Conservation (phyloP, 495 filamentous ascomycete genomes). For the Neurospora pannonica region DNA sequence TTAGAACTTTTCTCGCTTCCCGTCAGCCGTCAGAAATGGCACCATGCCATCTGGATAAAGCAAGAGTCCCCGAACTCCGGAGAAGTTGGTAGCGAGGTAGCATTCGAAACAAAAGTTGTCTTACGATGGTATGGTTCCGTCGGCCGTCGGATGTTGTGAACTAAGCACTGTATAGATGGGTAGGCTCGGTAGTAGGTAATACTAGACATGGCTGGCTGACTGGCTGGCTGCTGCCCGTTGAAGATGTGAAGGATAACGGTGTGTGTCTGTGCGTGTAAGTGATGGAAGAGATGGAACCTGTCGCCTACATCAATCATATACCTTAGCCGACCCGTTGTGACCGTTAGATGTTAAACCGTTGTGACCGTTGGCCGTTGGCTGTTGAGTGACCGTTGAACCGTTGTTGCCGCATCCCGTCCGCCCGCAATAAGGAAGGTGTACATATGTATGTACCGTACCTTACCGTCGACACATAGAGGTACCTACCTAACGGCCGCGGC, state of each 20-base stretch:
- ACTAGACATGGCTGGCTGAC: not conserved
- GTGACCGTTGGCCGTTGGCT: not conserved
- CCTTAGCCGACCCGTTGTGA: not conserved
- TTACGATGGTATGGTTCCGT: not conserved
- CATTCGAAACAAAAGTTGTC: not conserved
- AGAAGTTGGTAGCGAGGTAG: not conserved
- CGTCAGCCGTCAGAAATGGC: not conserved
- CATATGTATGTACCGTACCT: not conserved
- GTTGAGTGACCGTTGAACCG: not conserved
- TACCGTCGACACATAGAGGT: not conserved
- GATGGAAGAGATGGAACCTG: not conserved
- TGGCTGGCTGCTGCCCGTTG: not conserved
- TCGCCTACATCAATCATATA: not conserved
- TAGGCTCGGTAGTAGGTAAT: not conserved
- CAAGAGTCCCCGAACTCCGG: not conserved
- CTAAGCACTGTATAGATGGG: not conserved
- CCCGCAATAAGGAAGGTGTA: not conserved
- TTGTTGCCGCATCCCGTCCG: not conserved
- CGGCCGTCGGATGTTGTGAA: not conserved
- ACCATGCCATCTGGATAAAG: not conserved
- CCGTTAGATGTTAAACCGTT: not conserved
- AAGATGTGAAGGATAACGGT: not conserved
- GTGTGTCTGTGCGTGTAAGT: not conserved
- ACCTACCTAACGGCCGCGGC: not conserved
- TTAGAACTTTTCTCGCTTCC: not conserved